Evolutionary conservation across 352 stramenopile genomes (phyloP), one percentile per base, ranked within the genome.

Genomic region (Aphanomyces cochlioides): DNA sequence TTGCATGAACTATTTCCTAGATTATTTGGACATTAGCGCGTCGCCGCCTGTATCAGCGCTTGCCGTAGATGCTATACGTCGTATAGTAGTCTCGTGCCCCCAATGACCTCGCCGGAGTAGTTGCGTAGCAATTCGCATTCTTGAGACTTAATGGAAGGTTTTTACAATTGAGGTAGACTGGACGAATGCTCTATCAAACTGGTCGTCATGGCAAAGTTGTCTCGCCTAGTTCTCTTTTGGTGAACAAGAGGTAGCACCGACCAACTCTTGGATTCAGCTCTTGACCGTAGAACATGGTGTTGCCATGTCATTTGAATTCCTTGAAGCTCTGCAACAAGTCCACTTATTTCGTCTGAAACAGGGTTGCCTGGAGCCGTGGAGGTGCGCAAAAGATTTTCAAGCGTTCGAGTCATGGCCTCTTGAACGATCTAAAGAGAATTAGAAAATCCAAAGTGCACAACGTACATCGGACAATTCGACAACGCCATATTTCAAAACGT

Each of bases 161-260:
- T 48, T 66, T 66, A 66, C 43, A 67, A 67, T 6, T n/a, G 41
- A 8, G 59, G 59, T n/a, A 67, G 21, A 19, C 59, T 67, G 4
- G 39, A 8, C 12, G 59, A 67, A 8, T 57, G 43, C 21, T 53
- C 10, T 10, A 67, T 67, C 7, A 67, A n/a, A n/a, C 41, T 41
- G 5, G 43, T 40, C 19, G 59, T 40, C 17, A 37, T 41, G 19
- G 54, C 37, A 28, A 41, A 37, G 54, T 1, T 61, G 19, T 13
- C 28, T 6, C 54, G 54, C 3, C 13, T 28, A 61, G 28, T 61
- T 28, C 15, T 12, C 10, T 37, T 28, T 28, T 28, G 54, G 13
- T 61, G 54, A 5, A 61, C 15, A 37, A 12, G 19, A 6, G 54
- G 54, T 6, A 61, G 34, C 19, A 61, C 34, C 1, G 54, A 37